Conservation (phyloP, 257 asterid species). For the Orobanche coerulescens region DNA sequence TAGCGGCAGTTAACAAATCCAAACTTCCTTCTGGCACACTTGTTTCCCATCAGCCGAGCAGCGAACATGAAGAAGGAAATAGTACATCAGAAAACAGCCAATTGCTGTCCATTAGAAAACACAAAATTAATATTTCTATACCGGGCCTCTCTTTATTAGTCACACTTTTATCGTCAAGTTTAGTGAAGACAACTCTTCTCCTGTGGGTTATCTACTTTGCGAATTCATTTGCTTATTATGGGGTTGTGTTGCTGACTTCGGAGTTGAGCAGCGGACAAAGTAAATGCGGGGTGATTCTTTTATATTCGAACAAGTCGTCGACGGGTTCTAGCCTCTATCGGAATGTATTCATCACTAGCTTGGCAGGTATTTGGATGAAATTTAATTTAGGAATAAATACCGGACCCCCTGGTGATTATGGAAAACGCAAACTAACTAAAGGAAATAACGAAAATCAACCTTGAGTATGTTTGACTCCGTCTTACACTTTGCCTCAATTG, state of each 20-base stretch:
- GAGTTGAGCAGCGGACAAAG: constrained; percentile 39
- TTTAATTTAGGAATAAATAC: no score
- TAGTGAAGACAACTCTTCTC: constrained; percentile 49
- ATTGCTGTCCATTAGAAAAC: constrained; percentile 25
- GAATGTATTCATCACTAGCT: constrained; percentile 44
- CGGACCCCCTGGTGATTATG: no score
- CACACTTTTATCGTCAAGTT: constrained; percentile 37
- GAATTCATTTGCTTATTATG: constrained; percentile 49
- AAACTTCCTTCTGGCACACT: constrained; percentile 55
- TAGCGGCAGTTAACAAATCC: constrained; percentile 38
- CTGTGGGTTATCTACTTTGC: constrained; percentile 47
- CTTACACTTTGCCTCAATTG: no score
- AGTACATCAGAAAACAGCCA: constrained; percentile 23
- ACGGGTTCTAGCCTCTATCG: constrained; percentile 39
- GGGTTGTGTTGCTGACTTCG: constrained; percentile 50
- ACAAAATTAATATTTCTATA: constrained; percentile 14
- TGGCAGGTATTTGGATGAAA: constrained; percentile 40
- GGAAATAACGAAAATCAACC: no score
- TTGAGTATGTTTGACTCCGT: no score
- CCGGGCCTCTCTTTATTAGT: constrained; percentile 30
- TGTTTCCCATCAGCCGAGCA: constrained; percentile 29
- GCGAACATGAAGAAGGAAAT: constrained; percentile 23
- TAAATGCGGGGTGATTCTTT: constrained; percentile 24
- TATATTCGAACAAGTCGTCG: background rate
- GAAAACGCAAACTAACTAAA: no score